phyloP scores from a whole-genome alignment of 1,284 basidiomycete genomes.

The Malassezia equina region DNA sequence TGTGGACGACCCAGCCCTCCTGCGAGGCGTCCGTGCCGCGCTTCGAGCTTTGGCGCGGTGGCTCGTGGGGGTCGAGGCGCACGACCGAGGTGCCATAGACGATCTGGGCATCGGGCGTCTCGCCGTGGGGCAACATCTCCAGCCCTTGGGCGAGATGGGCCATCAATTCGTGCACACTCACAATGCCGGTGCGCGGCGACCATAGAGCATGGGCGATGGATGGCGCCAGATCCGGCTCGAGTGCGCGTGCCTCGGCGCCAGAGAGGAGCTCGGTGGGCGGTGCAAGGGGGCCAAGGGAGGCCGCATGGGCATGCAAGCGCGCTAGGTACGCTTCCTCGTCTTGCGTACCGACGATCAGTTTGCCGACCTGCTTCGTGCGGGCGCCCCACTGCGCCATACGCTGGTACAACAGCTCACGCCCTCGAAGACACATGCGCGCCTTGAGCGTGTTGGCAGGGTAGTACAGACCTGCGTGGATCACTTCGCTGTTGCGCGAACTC shows the following conservation, averaged over 20 bases:
- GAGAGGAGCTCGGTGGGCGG: conserved; percentile 56
- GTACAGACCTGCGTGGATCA: conserved; percentile 66
- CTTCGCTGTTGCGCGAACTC: conserved; percentile 80
- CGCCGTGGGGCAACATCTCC: conserved; percentile 46
- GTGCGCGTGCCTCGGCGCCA: conserved; percentile 60
- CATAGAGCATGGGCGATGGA: conserved; percentile 66
- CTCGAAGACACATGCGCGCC: conserved; percentile 74
- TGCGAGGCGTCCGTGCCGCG: conserved; percentile 28
- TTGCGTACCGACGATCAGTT: conserved; percentile 51
- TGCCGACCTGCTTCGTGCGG: conserved; percentile 66
- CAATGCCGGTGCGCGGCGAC: conserved; percentile 78
- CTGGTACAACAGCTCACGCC: conserved; percentile 72
- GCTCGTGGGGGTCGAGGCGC: conserved; percentile 63
- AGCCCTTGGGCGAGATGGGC: conserved; percentile 70
- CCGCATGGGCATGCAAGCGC: conserved; percentile 25
- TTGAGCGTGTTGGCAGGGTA: conserved; percentile 80
- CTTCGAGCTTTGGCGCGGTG: conserved; percentile 15
- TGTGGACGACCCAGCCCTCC: conserved; percentile 56
- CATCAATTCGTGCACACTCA: conserved; percentile 72
- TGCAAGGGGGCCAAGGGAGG: conserved; percentile 45
- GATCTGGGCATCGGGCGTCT: conserved; percentile 59
- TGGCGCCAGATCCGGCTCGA: conserved; percentile 71
- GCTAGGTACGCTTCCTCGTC: conserved; percentile 25
- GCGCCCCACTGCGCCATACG: conserved; percentile 52
- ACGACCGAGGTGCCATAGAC: conserved; percentile 75